These are phyloP conservation scores for Botrytis paeoniae DNA, from an alignment of 2,329 filamentous ascomycete species.

Conservation along the genomic window DNA sequence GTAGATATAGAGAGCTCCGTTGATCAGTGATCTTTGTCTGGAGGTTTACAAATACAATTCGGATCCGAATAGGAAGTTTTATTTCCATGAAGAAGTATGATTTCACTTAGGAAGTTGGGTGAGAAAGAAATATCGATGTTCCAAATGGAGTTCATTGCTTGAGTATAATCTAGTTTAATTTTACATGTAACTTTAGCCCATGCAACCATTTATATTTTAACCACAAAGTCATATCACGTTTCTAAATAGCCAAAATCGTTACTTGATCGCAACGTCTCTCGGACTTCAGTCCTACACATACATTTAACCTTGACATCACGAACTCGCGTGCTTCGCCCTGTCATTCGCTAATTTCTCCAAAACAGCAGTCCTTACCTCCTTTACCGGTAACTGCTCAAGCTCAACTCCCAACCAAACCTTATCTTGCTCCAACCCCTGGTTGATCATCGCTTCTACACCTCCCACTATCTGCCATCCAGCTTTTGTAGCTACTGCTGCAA, in stretches of 20 bases:
- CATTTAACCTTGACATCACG: neutral
- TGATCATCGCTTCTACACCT: conserved; percentile 36
- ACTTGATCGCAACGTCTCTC: neutral
- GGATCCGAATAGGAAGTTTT: too few relatives aligned
- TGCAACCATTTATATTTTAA: neutral
- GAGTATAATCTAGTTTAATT: neutral
- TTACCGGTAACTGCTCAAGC: conserved; percentile 53
- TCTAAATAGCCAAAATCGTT: neutral
- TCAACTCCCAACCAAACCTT: conserved; percentile 54
- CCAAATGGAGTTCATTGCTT: neutral
- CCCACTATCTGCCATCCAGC: conserved; percentile 32
- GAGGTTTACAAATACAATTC: neutral
- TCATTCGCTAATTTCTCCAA: conserved; percentile 28
- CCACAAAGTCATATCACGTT: neutral
- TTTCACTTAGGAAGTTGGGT: neutral
- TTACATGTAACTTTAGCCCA: neutral
- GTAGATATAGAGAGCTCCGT: neutral
- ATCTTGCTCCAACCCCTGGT: conserved; percentile 36
- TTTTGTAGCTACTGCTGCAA: conserved; percentile 25
- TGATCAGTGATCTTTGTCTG: neutral
- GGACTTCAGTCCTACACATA: neutral
- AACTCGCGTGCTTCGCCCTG: neutral
- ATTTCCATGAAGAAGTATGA: neutral
- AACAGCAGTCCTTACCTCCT: conserved; percentile 55
- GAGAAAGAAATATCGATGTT: neutral